These are phyloP conservation scores for Daldinia bambusicola DNA, from an alignment of 495 filamentous ascomycete genomes.

Conservation along the genomic window DNA sequence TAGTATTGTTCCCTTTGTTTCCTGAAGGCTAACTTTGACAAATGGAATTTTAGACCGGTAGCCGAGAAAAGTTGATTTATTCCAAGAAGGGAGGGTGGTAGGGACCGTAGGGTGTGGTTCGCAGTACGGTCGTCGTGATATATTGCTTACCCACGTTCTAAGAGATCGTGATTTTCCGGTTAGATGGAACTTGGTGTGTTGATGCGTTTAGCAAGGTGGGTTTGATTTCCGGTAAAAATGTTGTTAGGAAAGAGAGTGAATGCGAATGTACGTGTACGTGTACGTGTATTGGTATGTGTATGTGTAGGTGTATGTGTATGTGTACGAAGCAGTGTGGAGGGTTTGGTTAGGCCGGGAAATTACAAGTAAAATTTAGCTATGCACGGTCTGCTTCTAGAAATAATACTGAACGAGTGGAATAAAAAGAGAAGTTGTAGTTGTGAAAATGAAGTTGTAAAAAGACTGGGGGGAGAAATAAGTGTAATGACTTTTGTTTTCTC, in stretches of 20 bases:
- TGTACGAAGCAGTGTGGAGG: background rate
- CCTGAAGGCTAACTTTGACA: constrained; percentile 15
- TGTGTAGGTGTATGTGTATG: constrained; percentile 4
- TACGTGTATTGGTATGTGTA: background rate
- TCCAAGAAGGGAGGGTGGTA: constrained; percentile 36
- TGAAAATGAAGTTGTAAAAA: constrained; percentile 1
- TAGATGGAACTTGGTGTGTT: constrained; percentile 29
- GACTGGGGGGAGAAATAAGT: too few species aligned
- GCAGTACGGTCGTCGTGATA: constrained; percentile 30
- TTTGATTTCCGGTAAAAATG: constrained; percentile 34
- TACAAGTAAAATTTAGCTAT: constrained; percentile 22
- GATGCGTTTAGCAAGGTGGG: constrained; percentile 17
- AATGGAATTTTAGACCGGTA: constrained; percentile 19
- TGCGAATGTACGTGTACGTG: background rate
- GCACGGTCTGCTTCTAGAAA: constrained; percentile 22
- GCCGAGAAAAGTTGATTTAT: constrained; percentile 31
- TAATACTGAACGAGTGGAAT: background rate
- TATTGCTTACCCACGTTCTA: constrained; percentile 25
- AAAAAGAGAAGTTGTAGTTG: background rate
- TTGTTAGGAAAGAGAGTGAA: background rate
- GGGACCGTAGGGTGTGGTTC: constrained; percentile 27
- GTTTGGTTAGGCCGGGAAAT: constrained; percentile 5
- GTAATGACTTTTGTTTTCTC: too few species aligned
- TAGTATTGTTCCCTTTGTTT: constrained; percentile 29
- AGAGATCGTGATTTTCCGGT: constrained; percentile 30